Base-by-base conservation (phyloP, 805 yeast genomes). In the Huiozyma sinensis region DNA sequence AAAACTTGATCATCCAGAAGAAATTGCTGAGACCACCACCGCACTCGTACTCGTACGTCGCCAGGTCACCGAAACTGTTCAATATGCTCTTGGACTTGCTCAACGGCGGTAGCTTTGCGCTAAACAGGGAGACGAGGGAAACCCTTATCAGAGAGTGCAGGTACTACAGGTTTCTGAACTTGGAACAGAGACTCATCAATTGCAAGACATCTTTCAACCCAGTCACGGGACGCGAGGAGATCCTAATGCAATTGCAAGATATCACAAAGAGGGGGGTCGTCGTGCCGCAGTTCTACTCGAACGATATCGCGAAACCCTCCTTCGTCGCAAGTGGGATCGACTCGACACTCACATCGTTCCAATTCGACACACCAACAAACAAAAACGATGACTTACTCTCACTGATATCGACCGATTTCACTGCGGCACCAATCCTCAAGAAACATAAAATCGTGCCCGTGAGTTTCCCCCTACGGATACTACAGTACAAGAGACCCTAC, bases 21-120 rank as follows among this genome's bases (percentile, higher is more conserved):
- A 67, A 72, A 33, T 61, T 80, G 51, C 61, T 83, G 3, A 64
- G 95, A 34, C 96, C 96, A 0, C 95, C 95, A 3, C 86, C 92
- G 1, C 83, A 79, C 3, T 67, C 71, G 1, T 71, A 71, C 3
- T 67, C 71, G 1, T 71, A 70, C 3, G 63, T 73, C 4, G 63
- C 70, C 33, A 67, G 87, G 48, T 73, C 80, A 2, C 72, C 81
- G 0, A 58, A 54, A 17, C 57, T 76, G 44, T 87, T 80, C 57
- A 65, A 57, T 13, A 80, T 76, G 39, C 53, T 88, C 28, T 43
- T 88, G 39, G 67, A 68, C 28, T 55, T 77, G 2, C 60, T 86
- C 28, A 70, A 72, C 47, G 89, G 89, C 0, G 73, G 76, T 33
- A 56, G 64, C 4, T 51, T 75, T 13, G 64, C 67, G 1, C 68